phyloP scores from a whole-genome alignment of 352 stramenopile genomes.

The Globisporangium splendens region DNA sequence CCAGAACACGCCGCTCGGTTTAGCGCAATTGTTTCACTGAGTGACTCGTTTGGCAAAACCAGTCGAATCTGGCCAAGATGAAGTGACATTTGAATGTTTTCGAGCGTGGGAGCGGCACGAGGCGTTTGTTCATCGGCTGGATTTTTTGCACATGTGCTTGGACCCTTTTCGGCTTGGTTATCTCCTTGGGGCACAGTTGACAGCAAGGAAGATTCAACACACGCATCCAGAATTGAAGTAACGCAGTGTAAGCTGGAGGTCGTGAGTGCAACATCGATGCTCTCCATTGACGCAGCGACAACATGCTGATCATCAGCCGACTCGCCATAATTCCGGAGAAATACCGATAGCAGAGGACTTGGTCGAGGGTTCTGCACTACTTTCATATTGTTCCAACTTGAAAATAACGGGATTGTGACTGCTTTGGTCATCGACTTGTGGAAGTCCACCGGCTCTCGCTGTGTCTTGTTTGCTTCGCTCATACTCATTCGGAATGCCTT shows the following conservation, averaged over 20 bases:
- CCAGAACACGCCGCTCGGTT: constrained; percentile 10
- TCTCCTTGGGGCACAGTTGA: not conserved
- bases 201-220: not conserved
- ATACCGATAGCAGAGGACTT: constrained; percentile 35
- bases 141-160: not conserved
- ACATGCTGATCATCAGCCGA: constrained; percentile 18
- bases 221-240: constrained; percentile 18
- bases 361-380: constrained; percentile 10
- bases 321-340: constrained; percentile 53
- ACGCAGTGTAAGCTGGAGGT: constrained; percentile 43
- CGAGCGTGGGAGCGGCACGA: constrained; percentile 5
- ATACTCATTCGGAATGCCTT: constrained; percentile 33
- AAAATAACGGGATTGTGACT: constrained; percentile 31
- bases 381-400: constrained; percentile 20
- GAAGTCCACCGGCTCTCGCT: not conserved
- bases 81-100: constrained; percentile 39
- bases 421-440: not conserved
- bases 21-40: constrained; percentile 27
- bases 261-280: constrained; percentile 38
- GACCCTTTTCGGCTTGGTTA: not conserved
- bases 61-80: constrained; percentile 46
- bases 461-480: not conserved
- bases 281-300: constrained; percentile 44
- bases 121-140: not conserved
- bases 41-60: constrained; percentile 37